Evolutionary conservation across 345 rosid species (phyloP).

Genomic region (Cardamine chenopodiifolia): DNA sequence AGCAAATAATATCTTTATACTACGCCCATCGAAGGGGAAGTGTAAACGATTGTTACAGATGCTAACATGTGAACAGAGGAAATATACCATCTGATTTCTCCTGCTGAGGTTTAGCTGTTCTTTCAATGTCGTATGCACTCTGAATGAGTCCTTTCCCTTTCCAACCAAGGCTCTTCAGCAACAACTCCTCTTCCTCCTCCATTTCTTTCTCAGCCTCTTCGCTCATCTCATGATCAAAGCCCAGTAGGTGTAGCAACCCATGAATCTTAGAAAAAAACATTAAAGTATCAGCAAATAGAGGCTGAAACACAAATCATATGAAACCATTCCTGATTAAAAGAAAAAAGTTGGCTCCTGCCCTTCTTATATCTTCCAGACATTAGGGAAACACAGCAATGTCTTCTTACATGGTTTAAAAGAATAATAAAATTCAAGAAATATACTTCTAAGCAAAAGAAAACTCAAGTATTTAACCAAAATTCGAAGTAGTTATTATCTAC

Average conservation of each 20-base stretch:
- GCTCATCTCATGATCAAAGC: constrained; percentile 94
- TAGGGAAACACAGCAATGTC: not conserved
- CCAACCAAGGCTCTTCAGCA: constrained; percentile 87
- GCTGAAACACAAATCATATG: not conserved
- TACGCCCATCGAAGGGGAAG: constrained; percentile 6
- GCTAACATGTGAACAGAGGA: not conserved
- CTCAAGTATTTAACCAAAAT: not conserved
- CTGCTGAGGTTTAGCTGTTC: constrained; percentile 36
- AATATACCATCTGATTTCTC: constrained; percentile 69
- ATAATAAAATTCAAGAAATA: constrained; percentile 8
- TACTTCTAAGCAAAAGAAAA: not conserved
- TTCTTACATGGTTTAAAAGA: constrained; percentile 8
- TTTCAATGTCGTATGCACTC: constrained; percentile 67
- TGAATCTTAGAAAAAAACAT: constrained; percentile 60
- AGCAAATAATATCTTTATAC: constrained; percentile 26
- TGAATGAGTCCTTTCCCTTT: constrained; percentile 92
- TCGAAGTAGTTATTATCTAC: not conserved
- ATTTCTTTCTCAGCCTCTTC: constrained; percentile 94
- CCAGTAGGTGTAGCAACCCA: constrained; percentile 88
- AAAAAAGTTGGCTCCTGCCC: not conserved
- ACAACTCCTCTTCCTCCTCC: constrained; percentile 83
- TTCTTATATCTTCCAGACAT: not conserved
- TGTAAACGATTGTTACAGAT: not conserved
- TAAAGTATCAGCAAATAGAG: constrained; percentile 3
- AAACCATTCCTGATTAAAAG: not conserved